Conservation (phyloP, 1,284 basidiomycete genomes). For the Microbotryum lychnidis-dioicae region DNA sequence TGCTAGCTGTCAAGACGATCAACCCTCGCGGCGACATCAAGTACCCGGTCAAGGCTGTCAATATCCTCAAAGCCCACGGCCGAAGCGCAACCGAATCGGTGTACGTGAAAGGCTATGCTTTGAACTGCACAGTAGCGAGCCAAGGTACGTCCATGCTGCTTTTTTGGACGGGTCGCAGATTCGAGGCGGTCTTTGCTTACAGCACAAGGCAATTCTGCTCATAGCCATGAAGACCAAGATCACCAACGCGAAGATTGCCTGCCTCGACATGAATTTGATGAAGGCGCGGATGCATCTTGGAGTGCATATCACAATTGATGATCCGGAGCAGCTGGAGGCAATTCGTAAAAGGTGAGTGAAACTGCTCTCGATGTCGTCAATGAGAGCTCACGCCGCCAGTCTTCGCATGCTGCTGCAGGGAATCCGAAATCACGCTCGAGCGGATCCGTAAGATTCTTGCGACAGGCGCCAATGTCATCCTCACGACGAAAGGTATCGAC, state of each 20-base stretch:
- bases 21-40: constrained; percentile 94
- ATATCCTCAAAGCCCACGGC: constrained; percentile 98
- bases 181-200: constrained; percentile 1
- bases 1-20: constrained; percentile 92
- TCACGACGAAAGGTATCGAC: constrained; percentile 98
- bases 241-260: constrained; percentile 89
- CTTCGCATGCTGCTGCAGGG: constrained; percentile 48
- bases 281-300: constrained; percentile 98
- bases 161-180: neutral
- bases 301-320: constrained; percentile 94
- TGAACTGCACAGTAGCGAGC: constrained; percentile 97
- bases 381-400: constrained; percentile 1
- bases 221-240: constrained; percentile 96
- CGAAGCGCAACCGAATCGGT: constrained; percentile 90
- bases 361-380: neutral
- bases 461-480: constrained; percentile 89
- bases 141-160: constrained; percentile 58
- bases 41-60: constrained; percentile 99
- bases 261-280: constrained; percentile 95
- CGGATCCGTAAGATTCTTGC: constrained; percentile 93
- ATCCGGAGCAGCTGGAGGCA: constrained; percentile 92
- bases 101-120: constrained; percentile 91
- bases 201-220: neutral
- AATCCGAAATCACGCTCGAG: constrained; percentile 93
- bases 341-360: constrained; percentile 74